Evolutionary conservation across 2,329 filamentous ascomycete species (phyloP), one percentile per base, ranked within the genome.

Genomic region (Diplocarpon mali): DNA sequence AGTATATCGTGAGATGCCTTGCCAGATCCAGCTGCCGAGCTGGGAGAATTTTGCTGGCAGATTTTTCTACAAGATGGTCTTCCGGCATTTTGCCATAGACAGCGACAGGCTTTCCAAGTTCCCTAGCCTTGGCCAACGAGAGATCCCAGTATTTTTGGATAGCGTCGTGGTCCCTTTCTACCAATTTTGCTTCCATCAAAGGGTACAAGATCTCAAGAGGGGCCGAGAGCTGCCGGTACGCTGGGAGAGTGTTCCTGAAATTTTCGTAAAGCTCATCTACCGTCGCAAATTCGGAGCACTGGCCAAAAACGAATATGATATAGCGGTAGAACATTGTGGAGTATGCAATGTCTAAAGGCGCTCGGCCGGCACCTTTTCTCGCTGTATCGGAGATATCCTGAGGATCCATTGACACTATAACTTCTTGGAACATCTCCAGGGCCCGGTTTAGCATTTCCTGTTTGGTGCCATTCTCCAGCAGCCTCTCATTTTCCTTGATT

Each of bases 101-200:
- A 39, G 34, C 28, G 14, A 42, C 12, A 9, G 67, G 61, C 9
- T 56, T 65, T 17, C 59, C 69, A 36, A 67, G 63, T 31, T 67
- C 63, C 43, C 70, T 64, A 1, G 73, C 75, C 48, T 71, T 70
- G 5, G 67, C 55, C 45, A 82, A 70, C 2, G 78, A 72, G 20
- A 80, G 61, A 1, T 72, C 53, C 86, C 87, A 95, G 40, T 76
- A 78, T 37, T 72, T 63, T 50, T 76, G 71, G 15, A 90, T 78
- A 41, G 75, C 70, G 5, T 72, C 66, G 52, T 77, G 73, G 16
- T 79, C 69, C 32, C 69, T 64, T 14, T 79, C 72, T 41, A 70
- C 66, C 35, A 77, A 65, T 57, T 84, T 73, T 0, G 77, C 71
- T 16, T 71, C 66, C 82, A 95, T 89, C 46, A 90, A 63, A 8